Conservation (phyloP, 331 rosid genomes). For the Dryas integrifolia region DNA sequence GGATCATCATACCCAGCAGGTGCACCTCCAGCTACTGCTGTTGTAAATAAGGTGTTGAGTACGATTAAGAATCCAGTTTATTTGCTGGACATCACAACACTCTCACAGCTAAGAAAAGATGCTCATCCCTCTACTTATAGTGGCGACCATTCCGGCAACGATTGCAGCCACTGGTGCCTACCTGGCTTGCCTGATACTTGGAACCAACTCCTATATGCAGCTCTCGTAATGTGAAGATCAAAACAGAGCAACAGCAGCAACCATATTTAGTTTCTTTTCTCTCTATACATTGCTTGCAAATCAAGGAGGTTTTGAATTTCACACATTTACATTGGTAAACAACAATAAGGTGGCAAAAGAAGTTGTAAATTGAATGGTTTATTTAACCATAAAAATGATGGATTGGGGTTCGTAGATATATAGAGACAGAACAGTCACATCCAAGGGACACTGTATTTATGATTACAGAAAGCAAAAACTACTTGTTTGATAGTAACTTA, state of each 20-base stretch:
- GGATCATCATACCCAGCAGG: conserved; percentile 78
- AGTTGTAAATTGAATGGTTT: conserved; percentile 31
- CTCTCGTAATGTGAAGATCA: conserved; percentile 37
- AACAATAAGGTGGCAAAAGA: conserved; percentile 17
- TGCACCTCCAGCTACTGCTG: conserved; percentile 58
- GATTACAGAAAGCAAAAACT: conserved; percentile 15
- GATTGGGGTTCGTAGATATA: conserved; percentile 6
- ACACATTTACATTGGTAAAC: conserved; percentile 21
- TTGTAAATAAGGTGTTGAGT: conserved; percentile 53
- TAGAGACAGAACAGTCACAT: conserved; percentile 8
- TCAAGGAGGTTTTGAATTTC: conserved; percentile 3
- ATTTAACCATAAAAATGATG: conserved; percentile 15
- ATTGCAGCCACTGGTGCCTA: conserved; percentile 68
- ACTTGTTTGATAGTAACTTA: neutral
- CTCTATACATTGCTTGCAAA: conserved; percentile 17
- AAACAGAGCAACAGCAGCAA: neutral
- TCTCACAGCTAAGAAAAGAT: conserved; percentile 55
- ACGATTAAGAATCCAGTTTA: conserved; percentile 43
- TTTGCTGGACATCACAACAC: conserved; percentile 55
- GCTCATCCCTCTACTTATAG: conserved; percentile 52
- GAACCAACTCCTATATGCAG: conserved; percentile 58
- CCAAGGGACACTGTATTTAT: conserved; percentile 13
- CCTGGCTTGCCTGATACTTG: conserved; percentile 67
- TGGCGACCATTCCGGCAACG: conserved; percentile 40
- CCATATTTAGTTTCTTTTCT: neutral